A percentile compares a stretch with the other conserved stretches of the same genome.
These are phyloP conservation scores for Sophora flavescens DNA, from an alignment of 306 rosid genomes.

Conservation along the genomic window DNA sequence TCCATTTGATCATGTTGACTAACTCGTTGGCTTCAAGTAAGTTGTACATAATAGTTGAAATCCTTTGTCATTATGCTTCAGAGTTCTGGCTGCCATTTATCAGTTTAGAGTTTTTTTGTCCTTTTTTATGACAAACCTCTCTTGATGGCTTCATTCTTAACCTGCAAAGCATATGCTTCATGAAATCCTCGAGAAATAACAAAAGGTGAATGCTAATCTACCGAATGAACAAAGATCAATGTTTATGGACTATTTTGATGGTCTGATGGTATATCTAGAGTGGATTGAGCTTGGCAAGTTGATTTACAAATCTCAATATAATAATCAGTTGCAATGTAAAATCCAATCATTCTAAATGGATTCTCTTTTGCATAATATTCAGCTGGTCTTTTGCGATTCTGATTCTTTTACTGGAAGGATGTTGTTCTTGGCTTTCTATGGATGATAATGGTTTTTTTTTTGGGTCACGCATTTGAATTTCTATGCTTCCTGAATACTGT, in stretches of 20 bases:
- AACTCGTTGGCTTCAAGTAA: conserved; percentile 99
- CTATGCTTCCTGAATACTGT: not conserved
- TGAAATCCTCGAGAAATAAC: conserved; percentile 36
- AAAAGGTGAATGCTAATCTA: conserved; percentile 20
- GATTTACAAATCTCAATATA: conserved; percentile 8
- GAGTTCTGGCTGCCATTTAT: conserved; percentile 23
- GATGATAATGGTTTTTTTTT: conserved; percentile 12
- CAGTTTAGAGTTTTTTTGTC: conserved; percentile 28
- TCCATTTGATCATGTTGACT: conserved; percentile 82
- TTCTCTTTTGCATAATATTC: not conserved
- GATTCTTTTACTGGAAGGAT: conserved; percentile 1
- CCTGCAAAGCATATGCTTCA: conserved; percentile 4
- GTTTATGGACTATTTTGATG: conserved; percentile 32
- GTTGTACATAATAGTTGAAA: conserved; percentile 57
- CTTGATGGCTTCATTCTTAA: conserved; percentile 22
- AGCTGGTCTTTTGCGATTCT: not conserved
- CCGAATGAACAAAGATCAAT: conserved; percentile 27
- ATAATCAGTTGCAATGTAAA: conserved; percentile 8
- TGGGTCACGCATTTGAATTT: conserved; percentile 23
- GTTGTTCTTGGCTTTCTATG: conserved; percentile 4
- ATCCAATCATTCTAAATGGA: conserved; percentile 14
- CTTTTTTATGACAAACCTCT: conserved; percentile 19
- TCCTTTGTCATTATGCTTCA: conserved; percentile 19
- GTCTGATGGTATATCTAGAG: conserved; percentile 10
- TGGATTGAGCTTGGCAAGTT: conserved; percentile 21